Conservation (phyloP, 176 grass and related monocot genomes). For the Musa troglodytarum region DNA sequence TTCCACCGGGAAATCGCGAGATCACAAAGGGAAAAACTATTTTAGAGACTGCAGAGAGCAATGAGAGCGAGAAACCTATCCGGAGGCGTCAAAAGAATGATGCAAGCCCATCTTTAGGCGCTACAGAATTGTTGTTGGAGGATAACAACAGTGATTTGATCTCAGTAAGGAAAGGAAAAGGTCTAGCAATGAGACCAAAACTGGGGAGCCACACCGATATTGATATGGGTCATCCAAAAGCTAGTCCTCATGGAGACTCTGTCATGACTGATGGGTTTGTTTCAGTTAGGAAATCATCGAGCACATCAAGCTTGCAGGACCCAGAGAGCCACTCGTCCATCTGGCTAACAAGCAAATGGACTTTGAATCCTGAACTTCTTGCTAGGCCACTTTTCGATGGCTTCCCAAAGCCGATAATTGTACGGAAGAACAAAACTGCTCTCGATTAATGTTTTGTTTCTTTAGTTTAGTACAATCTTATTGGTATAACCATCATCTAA, state of each 20-base stretch:
- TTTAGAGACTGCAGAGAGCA: constrained; percentile 21
- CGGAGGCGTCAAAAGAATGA: constrained; percentile 69
- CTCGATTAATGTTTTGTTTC: constrained; percentile 41
- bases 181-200: constrained; percentile 73
- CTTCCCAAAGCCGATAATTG: constrained; percentile 68
- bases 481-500: background rate
- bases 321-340: constrained; percentile 63
- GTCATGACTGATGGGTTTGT: constrained; percentile 37
- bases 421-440: constrained; percentile 83
- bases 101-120: background rate
- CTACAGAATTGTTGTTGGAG: constrained; percentile 34
- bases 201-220: constrained; percentile 37
- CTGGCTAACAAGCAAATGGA: constrained; percentile 76
- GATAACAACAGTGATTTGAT: constrained; percentile 43
- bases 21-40: constrained; percentile 18
- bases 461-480: background rate
- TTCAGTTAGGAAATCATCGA: constrained; percentile 76
- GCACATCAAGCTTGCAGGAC: constrained; percentile 87
- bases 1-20: constrained; percentile 39
- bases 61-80: constrained; percentile 49
- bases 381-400: constrained; percentile 60
- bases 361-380: constrained; percentile 74
- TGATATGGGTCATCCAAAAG: constrained; percentile 63
- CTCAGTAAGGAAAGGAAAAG: constrained; percentile 51
- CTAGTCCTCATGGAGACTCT: constrained; percentile 40